These are phyloP conservation scores for Aspergillus carlsbadensis DNA, from an alignment of 495 filamentous ascomycete species.

Conservation along the genomic window DNA sequence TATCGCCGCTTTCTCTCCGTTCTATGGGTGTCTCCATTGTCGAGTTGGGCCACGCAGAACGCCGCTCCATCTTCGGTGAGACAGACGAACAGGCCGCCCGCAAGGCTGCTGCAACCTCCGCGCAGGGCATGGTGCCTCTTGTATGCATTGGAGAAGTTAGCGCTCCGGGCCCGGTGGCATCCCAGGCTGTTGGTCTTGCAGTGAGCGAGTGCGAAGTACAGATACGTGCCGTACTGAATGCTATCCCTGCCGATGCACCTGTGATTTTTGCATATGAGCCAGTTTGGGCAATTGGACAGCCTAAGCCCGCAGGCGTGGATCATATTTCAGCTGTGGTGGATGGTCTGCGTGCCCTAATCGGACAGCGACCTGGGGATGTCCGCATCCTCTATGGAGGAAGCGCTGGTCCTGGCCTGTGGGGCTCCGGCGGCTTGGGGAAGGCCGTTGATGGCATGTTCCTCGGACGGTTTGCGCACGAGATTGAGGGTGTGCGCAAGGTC, in stretches of 20 bases:
- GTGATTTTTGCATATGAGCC: conserved; percentile 86
- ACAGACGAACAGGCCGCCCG: conserved; percentile 59
- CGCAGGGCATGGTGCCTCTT: conserved; percentile 71
- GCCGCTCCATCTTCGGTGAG: conserved; percentile 66
- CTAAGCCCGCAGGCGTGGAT: conserved; percentile 65
- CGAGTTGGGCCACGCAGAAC: conserved; percentile 79
- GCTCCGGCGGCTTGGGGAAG: conserved; percentile 52
- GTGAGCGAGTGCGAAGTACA: conserved; percentile 64
- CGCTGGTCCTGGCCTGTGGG: conserved; percentile 75
- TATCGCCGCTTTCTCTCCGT: conserved; percentile 63
- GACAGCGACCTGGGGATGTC: conserved; percentile 46
- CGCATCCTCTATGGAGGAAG: conserved; percentile 79
- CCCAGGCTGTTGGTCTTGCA: conserved; percentile 55
- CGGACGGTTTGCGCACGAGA: conserved; percentile 77
- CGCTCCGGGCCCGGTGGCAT: conserved; percentile 45
- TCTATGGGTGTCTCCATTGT: conserved; percentile 68
- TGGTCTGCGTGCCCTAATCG: conserved; percentile 51
- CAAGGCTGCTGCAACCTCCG: conserved; percentile 65
- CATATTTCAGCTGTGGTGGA: conserved; percentile 71
- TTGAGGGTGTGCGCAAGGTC: conserved; percentile 63
- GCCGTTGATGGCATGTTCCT: conserved; percentile 82
- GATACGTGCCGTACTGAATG: conserved; percentile 58
- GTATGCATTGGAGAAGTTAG: conserved; percentile 75
- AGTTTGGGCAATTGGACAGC: conserved; percentile 82
- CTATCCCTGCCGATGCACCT: conserved; percentile 57